Evolutionary conservation across 2,329 filamentous ascomycete species (phyloP), one percentile per base, ranked within the genome.

Genomic region (Triangularia setosa): DNA sequence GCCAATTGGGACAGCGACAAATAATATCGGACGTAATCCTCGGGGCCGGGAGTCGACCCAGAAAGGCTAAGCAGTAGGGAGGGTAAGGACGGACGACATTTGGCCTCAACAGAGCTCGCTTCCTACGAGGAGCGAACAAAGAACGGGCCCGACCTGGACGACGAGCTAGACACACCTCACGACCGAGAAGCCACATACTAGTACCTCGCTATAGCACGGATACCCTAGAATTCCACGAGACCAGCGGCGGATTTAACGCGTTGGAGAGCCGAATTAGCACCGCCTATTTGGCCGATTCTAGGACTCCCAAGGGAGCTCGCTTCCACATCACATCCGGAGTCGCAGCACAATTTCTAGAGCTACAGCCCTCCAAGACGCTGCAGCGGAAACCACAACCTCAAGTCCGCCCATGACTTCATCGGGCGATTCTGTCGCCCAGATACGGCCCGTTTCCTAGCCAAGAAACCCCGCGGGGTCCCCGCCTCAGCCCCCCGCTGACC

Each of bases 401-500:
- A 28, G 25, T 60, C 60, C 30, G 61, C 58, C 57, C 59, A 63
- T 65, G 66, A 67, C 58, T 65, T 64, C 54, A 65, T 67, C 64
- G 65, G 66, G 65, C 57, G 30, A 63, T 60, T 60, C 28, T 62
- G 58, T 58, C 35, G 59, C 63, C 62, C 69, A 62, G 63, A 70
- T 64, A 63, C 68, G 69, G 69, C 62, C 69, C 70, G 69, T 70
- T 69, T 70, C 40, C 54, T 48, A 35, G 33, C 24, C 55, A 25
- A 58, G 30, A 65, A 63, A 27, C 35, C 58, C 61, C 65, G 57
- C 64, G 61, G 25, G 58, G 21, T 55, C 57, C 67, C 68, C 67
- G 58, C 67, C 33, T 30, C 16, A 21, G 27, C 5, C 61, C 59
- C 44, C 28, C 27, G 57, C 61, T 30, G 54, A 33, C 68, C 61